Conservation (phyloP, 2,329 filamentous ascomycete genomes). For the Achaetomium macrosporum region DNA sequence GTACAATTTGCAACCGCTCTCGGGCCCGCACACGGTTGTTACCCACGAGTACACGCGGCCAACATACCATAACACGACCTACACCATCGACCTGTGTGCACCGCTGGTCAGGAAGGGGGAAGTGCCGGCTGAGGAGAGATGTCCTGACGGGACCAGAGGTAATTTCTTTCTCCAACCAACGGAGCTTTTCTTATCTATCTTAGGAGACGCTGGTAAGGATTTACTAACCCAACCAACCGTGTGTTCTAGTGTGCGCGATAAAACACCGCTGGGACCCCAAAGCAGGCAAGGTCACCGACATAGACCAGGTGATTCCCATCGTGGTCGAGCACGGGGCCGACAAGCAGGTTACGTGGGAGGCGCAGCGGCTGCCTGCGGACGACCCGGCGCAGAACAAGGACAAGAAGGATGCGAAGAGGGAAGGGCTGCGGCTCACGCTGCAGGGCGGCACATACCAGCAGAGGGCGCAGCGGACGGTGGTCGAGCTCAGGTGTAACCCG, state of each 20-base stretch:
- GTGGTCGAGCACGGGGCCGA: constrained; percentile 56
- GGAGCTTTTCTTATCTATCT: not conserved
- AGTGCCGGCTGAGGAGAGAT: constrained; percentile 51
- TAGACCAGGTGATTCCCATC: constrained; percentile 61
- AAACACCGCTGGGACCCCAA: constrained; percentile 49
- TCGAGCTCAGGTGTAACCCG: constrained; percentile 79
- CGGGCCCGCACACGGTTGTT: constrained; percentile 64
- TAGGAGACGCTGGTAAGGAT: no score
- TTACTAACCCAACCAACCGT: not conserved
- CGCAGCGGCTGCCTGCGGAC: constrained; percentile 59
- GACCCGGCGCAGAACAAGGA: constrained; percentile 55
- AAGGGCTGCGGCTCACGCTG: constrained; percentile 67
- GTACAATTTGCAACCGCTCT: constrained; percentile 60
- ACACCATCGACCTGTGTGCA: constrained; percentile 72
- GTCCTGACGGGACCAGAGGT: constrained; percentile 65
- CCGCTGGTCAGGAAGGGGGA: constrained; percentile 58
- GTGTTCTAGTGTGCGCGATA: constrained; percentile 65
- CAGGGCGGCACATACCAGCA: constrained; percentile 52
- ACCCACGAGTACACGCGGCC: constrained; percentile 48
- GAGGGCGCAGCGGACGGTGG: constrained; percentile 64
- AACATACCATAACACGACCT: constrained; percentile 65
- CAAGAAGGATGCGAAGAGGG: constrained; percentile 53
- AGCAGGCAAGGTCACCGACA: constrained; percentile 41
- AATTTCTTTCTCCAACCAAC: constrained; percentile 22
- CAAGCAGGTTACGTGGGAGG: constrained; percentile 59